Percentiles rank a stretch among this genome's conserved stretches.
Evolutionary conservation across 2,329 filamentous ascomycete genomes (phyloP).

Genomic region (Aureobasidium lini): DNA sequence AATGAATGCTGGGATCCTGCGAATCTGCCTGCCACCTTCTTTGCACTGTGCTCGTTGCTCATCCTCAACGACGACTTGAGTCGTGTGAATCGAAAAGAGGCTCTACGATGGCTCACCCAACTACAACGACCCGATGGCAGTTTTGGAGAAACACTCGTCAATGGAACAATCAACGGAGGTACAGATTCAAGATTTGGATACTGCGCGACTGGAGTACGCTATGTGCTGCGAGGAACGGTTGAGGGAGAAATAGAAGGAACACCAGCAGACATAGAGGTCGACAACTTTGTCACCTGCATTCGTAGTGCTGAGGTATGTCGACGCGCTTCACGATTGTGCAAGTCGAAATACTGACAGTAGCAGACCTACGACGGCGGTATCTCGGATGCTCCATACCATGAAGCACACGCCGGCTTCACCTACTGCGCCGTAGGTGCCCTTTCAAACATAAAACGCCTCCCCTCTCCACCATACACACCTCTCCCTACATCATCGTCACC

Average conservation of each 20-base stretch:
- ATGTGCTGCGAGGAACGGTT: conserved; percentile 65
- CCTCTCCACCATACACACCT: conserved; percentile 16
- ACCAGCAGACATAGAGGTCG: conserved; percentile 63
- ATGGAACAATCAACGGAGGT: conserved; percentile 61
- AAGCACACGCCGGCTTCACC: conserved; percentile 84
- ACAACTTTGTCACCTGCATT: conserved; percentile 63
- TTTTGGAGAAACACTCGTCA: conserved; percentile 74
- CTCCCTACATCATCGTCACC: background rate
- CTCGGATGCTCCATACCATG: conserved; percentile 67
- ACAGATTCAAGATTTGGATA: conserved; percentile 85
- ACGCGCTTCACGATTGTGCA: conserved; percentile 8
- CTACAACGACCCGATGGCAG: conserved; percentile 81
- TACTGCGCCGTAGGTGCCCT: conserved; percentile 80
- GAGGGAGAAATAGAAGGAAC: conserved; percentile 48
- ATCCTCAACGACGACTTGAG: conserved; percentile 53
- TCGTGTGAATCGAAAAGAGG: conserved; percentile 59
- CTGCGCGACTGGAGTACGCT: conserved; percentile 71
- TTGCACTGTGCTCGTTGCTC: conserved; percentile 70
- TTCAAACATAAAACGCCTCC: conserved; percentile 61
- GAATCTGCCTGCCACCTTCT: conserved; percentile 81
- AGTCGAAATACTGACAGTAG: too few relatives aligned
- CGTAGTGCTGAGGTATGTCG: conserved; percentile 45
- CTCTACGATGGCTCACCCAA: conserved; percentile 64
- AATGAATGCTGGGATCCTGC: conserved; percentile 63
- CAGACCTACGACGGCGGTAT: conserved; percentile 82